Evolutionary conservation across 2,329 filamentous ascomycete species (phyloP), one percentile per base, ranked within the genome.

Genomic region (Purpureocillium takamizusanense): DNA sequence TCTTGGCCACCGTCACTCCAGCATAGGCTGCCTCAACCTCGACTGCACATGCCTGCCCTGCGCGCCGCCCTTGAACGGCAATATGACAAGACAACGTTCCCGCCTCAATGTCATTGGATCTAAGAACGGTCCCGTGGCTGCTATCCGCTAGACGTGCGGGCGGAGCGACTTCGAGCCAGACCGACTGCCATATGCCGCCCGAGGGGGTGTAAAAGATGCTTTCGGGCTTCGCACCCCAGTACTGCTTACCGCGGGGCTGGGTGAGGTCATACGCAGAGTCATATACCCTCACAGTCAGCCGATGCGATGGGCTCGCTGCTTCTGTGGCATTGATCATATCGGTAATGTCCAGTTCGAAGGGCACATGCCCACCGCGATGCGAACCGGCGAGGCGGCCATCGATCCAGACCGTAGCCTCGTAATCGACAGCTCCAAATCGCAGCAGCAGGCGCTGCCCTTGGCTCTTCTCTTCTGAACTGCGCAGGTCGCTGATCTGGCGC

Each of bases 231-330:
- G 72, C 70, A 4, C 65, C 69, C 76, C 76, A 80, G 50, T 78
- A 79, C 55, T 84, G 80, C 54, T 84, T 84, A 0, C 80, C 80
- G 25, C 80, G 66, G 1, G 76, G 80, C 53, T 83, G 79, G 0
- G 72, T 70, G 7, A 82, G 58, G 42, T 83, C 79, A 42, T 71
- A 73, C 0, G 78, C 74, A 1, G 78, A 82, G 54, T 83, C 79
- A 30, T 70, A 72, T 0, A 81, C 73, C 3, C 79, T 66, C 4
- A 83, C 38, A 0, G 72, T 76, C 4, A 83, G 50, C 2, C 66
- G 59, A 9, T 65, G 49, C 2, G 48, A 51, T 0, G 52, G 44
- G 50, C 1, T 45, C 49, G 5, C 38, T 40, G 23, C 48, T 49
- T 3, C 21, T 25, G 21, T n/a, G n/a, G 46, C 43, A 7, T 50